Evolutionary conservation across 1,284 basidiomycete genomes (phyloP).

Genomic region (Boletus nobilissimus): DNA sequence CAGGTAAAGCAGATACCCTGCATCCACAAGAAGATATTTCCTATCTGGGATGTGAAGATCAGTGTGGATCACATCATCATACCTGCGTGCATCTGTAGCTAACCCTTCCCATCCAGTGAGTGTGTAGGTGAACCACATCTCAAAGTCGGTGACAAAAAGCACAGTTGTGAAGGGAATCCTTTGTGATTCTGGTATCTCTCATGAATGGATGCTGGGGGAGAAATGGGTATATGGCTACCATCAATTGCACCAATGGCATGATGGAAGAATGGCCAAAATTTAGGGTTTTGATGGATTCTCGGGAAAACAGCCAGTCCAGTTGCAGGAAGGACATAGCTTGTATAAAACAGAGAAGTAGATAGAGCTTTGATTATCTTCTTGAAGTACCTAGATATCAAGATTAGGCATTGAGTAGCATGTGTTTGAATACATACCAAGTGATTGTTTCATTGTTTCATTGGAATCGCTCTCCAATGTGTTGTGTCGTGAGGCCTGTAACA

Average conservation of each 20-base stretch:
- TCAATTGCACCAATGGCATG: conserved; percentile 16
- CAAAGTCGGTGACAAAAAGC: conserved; percentile 11
- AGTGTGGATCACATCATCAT: background rate
- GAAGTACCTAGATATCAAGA: conserved; percentile 6
- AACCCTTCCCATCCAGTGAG: conserved; percentile 24
- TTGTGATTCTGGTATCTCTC: conserved; percentile 30
- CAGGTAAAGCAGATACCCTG: background rate
- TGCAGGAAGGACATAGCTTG: background rate
- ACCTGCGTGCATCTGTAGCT: background rate
- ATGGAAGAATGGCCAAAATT: conserved; percentile 17
- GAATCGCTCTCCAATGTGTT: background rate
- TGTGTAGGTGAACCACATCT: conserved; percentile 15
- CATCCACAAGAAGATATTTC: background rate
- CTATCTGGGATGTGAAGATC: background rate
- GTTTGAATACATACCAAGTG: too few relatives aligned
- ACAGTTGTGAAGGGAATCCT: conserved; percentile 27
- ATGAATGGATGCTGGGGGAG: background rate
- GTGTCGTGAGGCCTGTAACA: background rate
- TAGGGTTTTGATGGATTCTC: background rate
- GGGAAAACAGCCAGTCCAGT: background rate
- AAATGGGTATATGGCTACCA: conserved; percentile 15
- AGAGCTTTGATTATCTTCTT: background rate
- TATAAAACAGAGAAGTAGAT: background rate
- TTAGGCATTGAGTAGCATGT: too few relatives aligned
- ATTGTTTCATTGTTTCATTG: background rate